phyloP scores from a whole-genome alignment of 768 basidiomycete species.

The Leucocoprinus leucothites region DNA sequence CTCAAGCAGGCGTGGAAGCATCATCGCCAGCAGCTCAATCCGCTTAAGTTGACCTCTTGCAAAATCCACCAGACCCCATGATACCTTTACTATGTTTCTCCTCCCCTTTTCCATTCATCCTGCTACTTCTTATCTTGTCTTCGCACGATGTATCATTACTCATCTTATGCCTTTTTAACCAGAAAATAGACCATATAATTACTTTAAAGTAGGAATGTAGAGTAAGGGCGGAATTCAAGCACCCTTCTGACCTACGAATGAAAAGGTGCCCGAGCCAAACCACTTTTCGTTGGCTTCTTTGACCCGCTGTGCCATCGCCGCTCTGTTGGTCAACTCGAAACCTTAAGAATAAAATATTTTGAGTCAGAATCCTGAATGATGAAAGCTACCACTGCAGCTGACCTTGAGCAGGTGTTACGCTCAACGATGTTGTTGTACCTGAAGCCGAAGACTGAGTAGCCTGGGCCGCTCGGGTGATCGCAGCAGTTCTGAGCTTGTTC shows the following conservation, averaged over 20 bases:
- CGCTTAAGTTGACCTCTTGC: not conserved
- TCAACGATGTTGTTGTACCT: slow-evolving; percentile 88
- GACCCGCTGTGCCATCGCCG: slow-evolving; percentile 80
- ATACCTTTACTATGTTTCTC: not conserved
- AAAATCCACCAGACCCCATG: slow-evolving; percentile 1
- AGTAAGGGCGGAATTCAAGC: slow-evolving; percentile 15
- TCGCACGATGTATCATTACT: slow-evolving; percentile 12
- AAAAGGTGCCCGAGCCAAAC: slow-evolving; percentile 88
- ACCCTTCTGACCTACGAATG: slow-evolving; percentile 63
- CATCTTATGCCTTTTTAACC: not conserved
- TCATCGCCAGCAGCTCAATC: slow-evolving; percentile 37
- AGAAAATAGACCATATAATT: slow-evolving; percentile 1
- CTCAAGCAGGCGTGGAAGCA: slow-evolving; percentile 33
- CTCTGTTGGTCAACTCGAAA: slow-evolving; percentile 92
- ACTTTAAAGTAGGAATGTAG: not conserved
- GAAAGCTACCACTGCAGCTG: slow-evolving; percentile 19
- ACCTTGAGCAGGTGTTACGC: slow-evolving; percentile 97
- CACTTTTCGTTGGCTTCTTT: slow-evolving; percentile 97
- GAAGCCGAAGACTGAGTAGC: slow-evolving; percentile 65
- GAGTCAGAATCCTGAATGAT: not conserved
- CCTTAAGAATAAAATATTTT: slow-evolving; percentile 41
- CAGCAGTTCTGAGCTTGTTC: slow-evolving; percentile 86
- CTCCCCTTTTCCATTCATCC: not conserved
- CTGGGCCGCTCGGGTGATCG: slow-evolving; percentile 75
- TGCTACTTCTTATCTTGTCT: not conserved